A percentile compares a stretch with the other conserved stretches of the same genome.
phyloP scores from a whole-genome alignment of 1,284 basidiomycete genomes.

The Cryptococcus amylolentus region DNA sequence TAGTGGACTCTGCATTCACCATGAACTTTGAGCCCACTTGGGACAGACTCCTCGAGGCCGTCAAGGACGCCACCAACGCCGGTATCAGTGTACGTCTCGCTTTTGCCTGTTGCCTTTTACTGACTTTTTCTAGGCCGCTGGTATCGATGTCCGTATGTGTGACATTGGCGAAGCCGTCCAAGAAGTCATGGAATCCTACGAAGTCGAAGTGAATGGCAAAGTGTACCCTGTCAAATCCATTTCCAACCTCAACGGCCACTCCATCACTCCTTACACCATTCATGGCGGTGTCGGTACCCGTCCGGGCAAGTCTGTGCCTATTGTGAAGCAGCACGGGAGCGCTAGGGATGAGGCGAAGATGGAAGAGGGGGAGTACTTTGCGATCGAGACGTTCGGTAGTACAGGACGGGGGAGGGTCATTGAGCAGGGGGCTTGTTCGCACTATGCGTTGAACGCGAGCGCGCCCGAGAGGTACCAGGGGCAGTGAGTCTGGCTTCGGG shows the following conservation, averaged over 20 bases:
- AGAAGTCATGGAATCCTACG: constrained; percentile 99
- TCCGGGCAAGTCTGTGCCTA: constrained; percentile 70
- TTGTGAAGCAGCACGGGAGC: constrained; percentile 71
- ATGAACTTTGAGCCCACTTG: constrained; percentile 85
- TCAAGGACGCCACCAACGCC: constrained; percentile 88
- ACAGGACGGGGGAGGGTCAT: constrained; percentile 93
- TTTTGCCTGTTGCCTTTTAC: neutral
- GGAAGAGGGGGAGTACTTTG: constrained; percentile 99
- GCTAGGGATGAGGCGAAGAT: constrained; percentile 78
- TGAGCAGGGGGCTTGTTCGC: constrained; percentile 89
- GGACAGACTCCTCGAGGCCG: constrained; percentile 83
- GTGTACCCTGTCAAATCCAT: constrained; percentile 85
- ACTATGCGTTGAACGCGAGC: constrained; percentile 63
- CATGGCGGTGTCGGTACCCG: constrained; percentile 51
- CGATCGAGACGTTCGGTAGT: constrained; percentile 97
- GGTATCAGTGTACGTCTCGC: constrained; percentile 64
- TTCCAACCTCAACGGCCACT: constrained; percentile 85
- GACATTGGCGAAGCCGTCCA: constrained; percentile 91
- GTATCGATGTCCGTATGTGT: constrained; percentile 91
- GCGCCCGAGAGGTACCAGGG: constrained; percentile 38
- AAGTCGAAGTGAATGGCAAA: constrained; percentile 86
- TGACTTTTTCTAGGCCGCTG: constrained; percentile 68
- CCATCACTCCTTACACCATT: constrained; percentile 83
- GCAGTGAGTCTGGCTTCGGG: constrained; percentile 19
- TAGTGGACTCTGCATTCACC: constrained; percentile 94